Percentiles rank a stretch among this genome's conserved stretches.
These are phyloP conservation scores for Colletotrichum tofieldiae DNA, from an alignment of 2,329 filamentous ascomycete genomes.

Conservation along the genomic window DNA sequence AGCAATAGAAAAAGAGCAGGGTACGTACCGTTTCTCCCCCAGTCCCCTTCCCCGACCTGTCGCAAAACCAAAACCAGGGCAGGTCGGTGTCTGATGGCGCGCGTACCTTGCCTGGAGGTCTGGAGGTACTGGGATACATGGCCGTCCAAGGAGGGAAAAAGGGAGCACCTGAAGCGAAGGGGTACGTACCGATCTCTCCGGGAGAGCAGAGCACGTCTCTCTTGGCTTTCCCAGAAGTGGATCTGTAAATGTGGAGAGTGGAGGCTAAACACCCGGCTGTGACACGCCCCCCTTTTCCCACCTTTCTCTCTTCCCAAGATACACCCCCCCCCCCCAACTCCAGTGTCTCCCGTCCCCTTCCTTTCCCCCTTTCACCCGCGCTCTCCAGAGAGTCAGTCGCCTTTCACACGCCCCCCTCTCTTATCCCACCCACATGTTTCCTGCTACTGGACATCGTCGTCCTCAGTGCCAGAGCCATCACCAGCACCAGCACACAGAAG, in stretches of 20 bases:
- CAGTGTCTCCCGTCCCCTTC: neutral
- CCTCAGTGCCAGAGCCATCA: neutral
- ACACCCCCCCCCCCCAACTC: conserved; percentile 7
- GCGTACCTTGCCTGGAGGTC: conserved; percentile 15
- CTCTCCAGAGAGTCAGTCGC: conserved; percentile 17
- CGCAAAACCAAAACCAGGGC: conserved; percentile 13
- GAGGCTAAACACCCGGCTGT: conserved; percentile 4
- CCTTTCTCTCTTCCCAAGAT: conserved; percentile 2
- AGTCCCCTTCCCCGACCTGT: conserved; percentile 21
- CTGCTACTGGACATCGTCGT: conserved; percentile 14
- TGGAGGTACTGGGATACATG: conserved; percentile 6
- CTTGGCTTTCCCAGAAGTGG: conserved; percentile 35
- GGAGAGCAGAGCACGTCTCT: conserved; percentile 40
- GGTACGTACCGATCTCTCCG: conserved; percentile 36
- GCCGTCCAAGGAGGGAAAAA: conserved; percentile 7
- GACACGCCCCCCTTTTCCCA: conserved; percentile 2
- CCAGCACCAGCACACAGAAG: neutral
- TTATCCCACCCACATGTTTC: conserved; percentile 7
- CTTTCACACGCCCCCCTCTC: conserved; percentile 1
- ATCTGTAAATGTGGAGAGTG: conserved; percentile 22
- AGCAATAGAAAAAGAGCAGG: neutral
- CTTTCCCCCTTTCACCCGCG: conserved; percentile 32
- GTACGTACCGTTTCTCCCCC: conserved; percentile 8
- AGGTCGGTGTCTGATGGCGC: conserved; percentile 14
- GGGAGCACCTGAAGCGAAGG: neutral